These are phyloP conservation scores for Melaleuca quinquenervia DNA, from an alignment of 345 rosid species.

Conservation along the genomic window DNA sequence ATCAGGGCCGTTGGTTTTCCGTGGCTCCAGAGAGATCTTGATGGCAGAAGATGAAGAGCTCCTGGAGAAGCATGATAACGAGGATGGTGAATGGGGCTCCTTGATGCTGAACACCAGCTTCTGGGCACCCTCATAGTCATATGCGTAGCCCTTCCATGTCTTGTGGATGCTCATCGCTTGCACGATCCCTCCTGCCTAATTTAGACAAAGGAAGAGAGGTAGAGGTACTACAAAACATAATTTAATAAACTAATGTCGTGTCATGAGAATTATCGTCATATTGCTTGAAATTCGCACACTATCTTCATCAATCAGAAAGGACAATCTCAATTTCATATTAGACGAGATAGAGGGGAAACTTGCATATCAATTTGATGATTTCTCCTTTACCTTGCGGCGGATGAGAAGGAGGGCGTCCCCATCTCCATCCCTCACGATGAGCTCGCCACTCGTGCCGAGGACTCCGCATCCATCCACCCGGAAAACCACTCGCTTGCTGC, in stretches of 20 bases:
- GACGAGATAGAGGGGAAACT: background rate
- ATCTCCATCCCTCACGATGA: constrained; percentile 37
- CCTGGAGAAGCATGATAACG: constrained; percentile 23
- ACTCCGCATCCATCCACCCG: constrained; percentile 80
- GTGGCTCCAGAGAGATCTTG: constrained; percentile 27
- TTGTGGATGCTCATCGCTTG: constrained; percentile 54
- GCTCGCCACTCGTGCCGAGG: constrained; percentile 50
- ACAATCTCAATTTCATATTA: background rate
- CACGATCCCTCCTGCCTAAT: constrained; percentile 46
- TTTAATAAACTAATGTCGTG: background rate
- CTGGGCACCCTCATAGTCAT: constrained; percentile 48
- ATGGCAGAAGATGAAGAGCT: constrained; percentile 2
- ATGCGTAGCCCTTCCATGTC: constrained; percentile 68
- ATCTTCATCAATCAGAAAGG: background rate
- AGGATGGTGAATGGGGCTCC: constrained; percentile 25
- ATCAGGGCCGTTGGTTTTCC: background rate
- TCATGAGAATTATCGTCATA: background rate
- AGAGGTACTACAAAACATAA: no score
- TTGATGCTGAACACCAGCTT: constrained; percentile 55
- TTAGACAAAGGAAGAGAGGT: background rate
- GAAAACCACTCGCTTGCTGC: constrained; percentile 37
- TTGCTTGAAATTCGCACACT: background rate
- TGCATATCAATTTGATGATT: background rate
- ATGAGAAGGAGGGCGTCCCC: constrained; percentile 61
- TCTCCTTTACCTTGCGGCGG: constrained; percentile 46